A percentile compares a stretch with the other conserved stretches of the same genome.
These are phyloP conservation scores for Astragalus glycyphyllos DNA, from an alignment of 306 rosid genomes.

Conservation along the genomic window DNA sequence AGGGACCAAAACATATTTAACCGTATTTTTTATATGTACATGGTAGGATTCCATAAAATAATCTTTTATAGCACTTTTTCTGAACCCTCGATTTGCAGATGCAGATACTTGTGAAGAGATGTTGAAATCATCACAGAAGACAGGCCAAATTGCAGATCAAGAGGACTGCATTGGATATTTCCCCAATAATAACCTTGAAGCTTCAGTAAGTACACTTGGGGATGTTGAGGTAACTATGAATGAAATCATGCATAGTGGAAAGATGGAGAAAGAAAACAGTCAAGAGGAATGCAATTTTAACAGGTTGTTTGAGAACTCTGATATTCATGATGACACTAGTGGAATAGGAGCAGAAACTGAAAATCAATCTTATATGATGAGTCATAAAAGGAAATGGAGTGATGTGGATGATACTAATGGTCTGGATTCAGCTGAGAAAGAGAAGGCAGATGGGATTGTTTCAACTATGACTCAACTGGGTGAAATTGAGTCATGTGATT, in stretches of 20 bases:
- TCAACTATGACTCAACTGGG: neutral
- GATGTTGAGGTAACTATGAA: constrained; percentile 14
- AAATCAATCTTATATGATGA: neutral
- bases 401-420: neutral
- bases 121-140: constrained; percentile 7
- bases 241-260: constrained; percentile 9
- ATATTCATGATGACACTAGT: neutral
- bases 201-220: constrained; percentile 23
- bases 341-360: constrained; percentile 10
- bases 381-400: neutral
- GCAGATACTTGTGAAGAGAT: constrained; percentile 26
- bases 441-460: constrained; percentile 11
- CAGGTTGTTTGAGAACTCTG: constrained; percentile 5
- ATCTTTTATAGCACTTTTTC: neutral
- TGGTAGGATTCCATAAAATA: neutral
- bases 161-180: constrained; percentile 15
- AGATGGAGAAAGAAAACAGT: constrained; percentile 3
- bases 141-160: constrained; percentile 3
- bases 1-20: neutral
- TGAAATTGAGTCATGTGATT: constrained; percentile 21
- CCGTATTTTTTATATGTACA: neutral
- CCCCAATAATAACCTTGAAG: neutral
- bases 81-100: neutral
- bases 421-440: constrained; percentile 5
- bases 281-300: neutral